Evolutionary conservation across 768 basidiomycete species (phyloP).

Genomic region (Termitomyces sp.): DNA sequence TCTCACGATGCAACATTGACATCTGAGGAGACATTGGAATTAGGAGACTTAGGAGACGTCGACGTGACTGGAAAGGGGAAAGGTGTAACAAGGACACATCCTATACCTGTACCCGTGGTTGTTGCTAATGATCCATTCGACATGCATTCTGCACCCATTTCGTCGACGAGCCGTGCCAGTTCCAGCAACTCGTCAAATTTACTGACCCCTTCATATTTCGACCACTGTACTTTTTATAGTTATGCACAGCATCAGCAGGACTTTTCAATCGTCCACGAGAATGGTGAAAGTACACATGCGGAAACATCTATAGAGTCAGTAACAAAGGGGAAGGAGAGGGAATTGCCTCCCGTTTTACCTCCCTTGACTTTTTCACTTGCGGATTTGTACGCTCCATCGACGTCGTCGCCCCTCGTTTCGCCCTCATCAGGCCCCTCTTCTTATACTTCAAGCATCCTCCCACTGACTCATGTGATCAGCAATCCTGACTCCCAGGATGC

Average conservation of each 20-base stretch:
- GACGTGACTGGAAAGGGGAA: conserved; percentile 48
- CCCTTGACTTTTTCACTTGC: conserved; percentile 61
- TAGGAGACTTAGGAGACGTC: conserved; percentile 6
- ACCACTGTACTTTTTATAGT: conserved; percentile 4
- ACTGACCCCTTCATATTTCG: conserved; percentile 21
- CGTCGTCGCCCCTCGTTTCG: conserved; percentile 31
- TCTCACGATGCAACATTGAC: conserved; percentile 26
- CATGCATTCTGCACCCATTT: conserved; percentile 17
- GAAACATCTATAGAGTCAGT: conserved; percentile 13
- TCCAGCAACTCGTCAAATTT: conserved; percentile 18
- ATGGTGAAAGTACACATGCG: conserved; percentile 1
- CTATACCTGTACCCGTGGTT: conserved; percentile 35
- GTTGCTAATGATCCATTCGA: conserved; percentile 40
- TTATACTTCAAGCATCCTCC: conserved; percentile 22
- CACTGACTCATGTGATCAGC: conserved; percentile 7
- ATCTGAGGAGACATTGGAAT: conserved; percentile 23
- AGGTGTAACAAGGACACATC: conserved; percentile 47
- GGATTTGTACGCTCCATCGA: conserved; percentile 39
- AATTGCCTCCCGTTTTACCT: conserved; percentile 59
- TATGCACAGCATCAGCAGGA: conserved; percentile 13
- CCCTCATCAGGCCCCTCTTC: conserved; percentile 38
- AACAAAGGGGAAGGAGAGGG: conserved; percentile 59
- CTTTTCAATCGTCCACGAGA: conserved; percentile 10
- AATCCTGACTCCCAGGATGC: conserved; percentile 6
- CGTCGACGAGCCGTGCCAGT: conserved; percentile 22